Base-by-base conservation (phyloP, 169 alveolate species). In the Eimeria acervulina region DNA sequence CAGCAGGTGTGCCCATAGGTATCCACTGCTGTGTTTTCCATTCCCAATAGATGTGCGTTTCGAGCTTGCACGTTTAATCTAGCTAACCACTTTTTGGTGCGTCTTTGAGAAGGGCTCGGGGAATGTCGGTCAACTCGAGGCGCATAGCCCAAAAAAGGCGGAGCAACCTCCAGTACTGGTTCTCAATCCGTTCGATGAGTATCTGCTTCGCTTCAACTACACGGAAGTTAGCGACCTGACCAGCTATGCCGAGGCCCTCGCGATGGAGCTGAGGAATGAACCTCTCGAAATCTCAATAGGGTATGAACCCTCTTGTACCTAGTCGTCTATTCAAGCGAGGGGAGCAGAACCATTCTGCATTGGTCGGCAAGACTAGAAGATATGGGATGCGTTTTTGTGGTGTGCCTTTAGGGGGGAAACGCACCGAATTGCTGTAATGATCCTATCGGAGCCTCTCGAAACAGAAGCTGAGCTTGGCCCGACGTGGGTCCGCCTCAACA, bases 161-260 rank as follows among this genome's bases (percentile, higher is more conserved):
- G 51, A 38, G 42, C 81, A 87, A 8, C 63, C 93, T 23, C 81
- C 83, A 1, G 81, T 92, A 38, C 47, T 92, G 28, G 80, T 78
- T 55, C 70, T 92, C 40, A 78, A 92, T 19, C 95, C 91, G 36
- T 92, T 92, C 70, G 78, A 55, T 40, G 95, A 78, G 13, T 92
- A 36, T 26, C 70, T 92, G 55, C 63, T 92, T 38, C 90, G 95
- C 52, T 92, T 92, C 74, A 92, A 92, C 72, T 92, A 92, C 92
- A 80, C 95, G 47, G 95, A 92, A 92, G 95, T 92, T 55, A 85
- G 89, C 95, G 89, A 61, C 55, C 66, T 92, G 52, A 55, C 47
- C 36, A 61, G 85, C 42, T 92, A 92, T 89, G 95, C 95, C 0
- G 95, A 36, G 72, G 59, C 84, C 31, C 95, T 92, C 40, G 89